A percentile compares a stretch with the other conserved stretches of the same genome.
Evolutionary conservation across 805 yeast genomes (phyloP).

Genomic region (Ogataea pini): DNA sequence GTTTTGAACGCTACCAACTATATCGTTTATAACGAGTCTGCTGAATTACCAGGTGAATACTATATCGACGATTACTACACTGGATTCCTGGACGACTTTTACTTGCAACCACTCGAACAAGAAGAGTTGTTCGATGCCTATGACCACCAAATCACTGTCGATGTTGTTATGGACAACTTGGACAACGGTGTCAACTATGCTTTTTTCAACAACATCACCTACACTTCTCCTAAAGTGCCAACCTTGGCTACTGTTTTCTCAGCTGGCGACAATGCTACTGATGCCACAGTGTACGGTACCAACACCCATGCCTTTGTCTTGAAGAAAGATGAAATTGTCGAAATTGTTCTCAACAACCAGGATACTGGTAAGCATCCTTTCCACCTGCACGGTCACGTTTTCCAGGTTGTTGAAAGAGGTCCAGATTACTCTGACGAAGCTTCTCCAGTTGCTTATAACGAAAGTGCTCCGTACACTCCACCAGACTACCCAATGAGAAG

Average conservation of each 20-base stretch:
- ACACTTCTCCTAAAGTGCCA: slow-evolving; percentile 81
- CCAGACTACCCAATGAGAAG: slow-evolving; percentile 82
- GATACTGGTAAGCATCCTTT: slow-evolving; percentile 96
- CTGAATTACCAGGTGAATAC: slow-evolving; percentile 45
- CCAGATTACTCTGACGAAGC: slow-evolving; percentile 55
- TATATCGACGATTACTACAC: slow-evolving; percentile 47
- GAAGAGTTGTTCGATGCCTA: slow-evolving; percentile 62
- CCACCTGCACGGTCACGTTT: slow-evolving; percentile 93
- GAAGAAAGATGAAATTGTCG: slow-evolving; percentile 65
- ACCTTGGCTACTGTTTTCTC: slow-evolving; percentile 74
- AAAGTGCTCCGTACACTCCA: slow-evolving; percentile 48
- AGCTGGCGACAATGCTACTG: slow-evolving; percentile 60
- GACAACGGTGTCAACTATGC: slow-evolving; percentile 90
- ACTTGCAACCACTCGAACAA: slow-evolving; percentile 62
- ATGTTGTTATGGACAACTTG: slow-evolving; percentile 82
- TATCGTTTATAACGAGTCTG: slow-evolving; percentile 49
- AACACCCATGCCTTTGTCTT: slow-evolving; percentile 77
- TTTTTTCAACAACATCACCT: slow-evolving; percentile 89
- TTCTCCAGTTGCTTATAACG: slow-evolving; percentile 59
- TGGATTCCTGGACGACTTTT: slow-evolving; percentile 72
- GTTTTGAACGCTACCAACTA: slow-evolving; percentile 72
- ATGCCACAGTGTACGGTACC: slow-evolving; percentile 67
- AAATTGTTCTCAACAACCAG: slow-evolving; percentile 77
- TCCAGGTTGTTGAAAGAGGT: slow-evolving; percentile 81
- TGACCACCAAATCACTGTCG: slow-evolving; percentile 67